A percentile compares a stretch with the other conserved stretches of the same genome.
Conservation (phyloP, 345 rosid species). For the Capsella bursapastoris region DNA sequence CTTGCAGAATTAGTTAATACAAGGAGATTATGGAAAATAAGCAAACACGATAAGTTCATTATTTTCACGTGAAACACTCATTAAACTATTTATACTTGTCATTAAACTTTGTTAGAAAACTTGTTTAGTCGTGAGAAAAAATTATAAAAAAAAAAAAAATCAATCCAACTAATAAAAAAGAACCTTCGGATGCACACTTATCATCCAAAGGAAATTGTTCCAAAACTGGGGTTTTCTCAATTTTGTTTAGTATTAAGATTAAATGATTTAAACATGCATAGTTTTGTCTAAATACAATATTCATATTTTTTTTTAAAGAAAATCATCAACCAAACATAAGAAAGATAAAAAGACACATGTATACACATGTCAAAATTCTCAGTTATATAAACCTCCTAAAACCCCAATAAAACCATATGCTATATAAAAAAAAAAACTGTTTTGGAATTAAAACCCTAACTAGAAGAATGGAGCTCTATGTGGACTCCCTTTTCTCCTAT, state of each 20-base stretch:
- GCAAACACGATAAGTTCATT: neutral
- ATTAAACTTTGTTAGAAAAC: neutral
- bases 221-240: neutral
- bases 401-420: neutral
- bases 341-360: neutral
- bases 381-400: neutral
- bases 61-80: neutral
- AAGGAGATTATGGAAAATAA: neutral
- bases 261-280: constrained; percentile 3
- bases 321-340: neutral
- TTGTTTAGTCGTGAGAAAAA: constrained; percentile 2
- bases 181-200: neutral
- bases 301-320: neutral
- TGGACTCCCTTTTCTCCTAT: constrained; percentile 36
- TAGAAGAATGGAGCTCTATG: constrained; percentile 22
- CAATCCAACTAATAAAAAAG: neutral
- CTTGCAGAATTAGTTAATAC: neutral
- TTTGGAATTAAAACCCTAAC: constrained; percentile 14
- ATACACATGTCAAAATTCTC: neutral
- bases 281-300: neutral
- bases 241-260: too few relatives aligned
- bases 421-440: neutral
- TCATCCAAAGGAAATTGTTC: neutral
- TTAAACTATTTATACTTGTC: neutral
- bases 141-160: neutral